These are phyloP conservation scores for Ogataea nakhonphanomensis DNA, from an alignment of 805 yeast species.

Conservation along the genomic window DNA sequence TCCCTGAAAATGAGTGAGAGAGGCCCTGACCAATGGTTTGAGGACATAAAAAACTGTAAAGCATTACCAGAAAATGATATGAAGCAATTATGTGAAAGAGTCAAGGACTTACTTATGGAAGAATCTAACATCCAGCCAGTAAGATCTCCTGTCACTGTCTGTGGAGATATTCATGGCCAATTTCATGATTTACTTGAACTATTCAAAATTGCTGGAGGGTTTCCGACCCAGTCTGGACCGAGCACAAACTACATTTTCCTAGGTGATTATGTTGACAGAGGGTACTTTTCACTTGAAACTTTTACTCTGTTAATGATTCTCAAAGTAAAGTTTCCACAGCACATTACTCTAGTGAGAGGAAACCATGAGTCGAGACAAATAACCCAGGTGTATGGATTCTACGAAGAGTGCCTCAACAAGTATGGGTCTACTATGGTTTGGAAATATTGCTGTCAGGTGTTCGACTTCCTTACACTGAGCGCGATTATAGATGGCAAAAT, in stretches of 20 bases:
- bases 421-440: slow-evolving; percentile 94
- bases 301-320: slow-evolving; percentile 91
- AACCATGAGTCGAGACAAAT: slow-evolving; percentile 96
- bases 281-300: slow-evolving; percentile 93
- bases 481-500: slow-evolving; percentile 95
- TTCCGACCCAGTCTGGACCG: slow-evolving; percentile 61
- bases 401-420: slow-evolving; percentile 90
- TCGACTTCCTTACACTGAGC: slow-evolving; percentile 88
- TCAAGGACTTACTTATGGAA: slow-evolving; percentile 92
- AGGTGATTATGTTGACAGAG: slow-evolving; percentile 97
- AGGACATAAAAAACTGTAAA: slow-evolving; percentile 85
- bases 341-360: slow-evolving; percentile 90
- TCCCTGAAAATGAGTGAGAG: slow-evolving; percentile 52
- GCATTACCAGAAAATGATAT: slow-evolving; percentile 87
- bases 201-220: slow-evolving; percentile 88
- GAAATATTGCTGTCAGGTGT: slow-evolving; percentile 95
- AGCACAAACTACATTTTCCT: slow-evolving; percentile 69
- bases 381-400: slow-evolving; percentile 98
- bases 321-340: slow-evolving; percentile 68
- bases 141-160: slow-evolving; percentile 87
- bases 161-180: slow-evolving; percentile 98
- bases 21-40: slow-evolving; percentile 97
- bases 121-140: slow-evolving; percentile 95
- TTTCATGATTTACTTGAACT: slow-evolving; percentile 91
- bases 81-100: slow-evolving; percentile 95